Percentiles rank a stretch among this genome's conserved stretches.
These are phyloP conservation scores for Raphidocelis subcapitata DNA, from an alignment of 139 green algal genomes.

Conservation along the genomic window DNA sequence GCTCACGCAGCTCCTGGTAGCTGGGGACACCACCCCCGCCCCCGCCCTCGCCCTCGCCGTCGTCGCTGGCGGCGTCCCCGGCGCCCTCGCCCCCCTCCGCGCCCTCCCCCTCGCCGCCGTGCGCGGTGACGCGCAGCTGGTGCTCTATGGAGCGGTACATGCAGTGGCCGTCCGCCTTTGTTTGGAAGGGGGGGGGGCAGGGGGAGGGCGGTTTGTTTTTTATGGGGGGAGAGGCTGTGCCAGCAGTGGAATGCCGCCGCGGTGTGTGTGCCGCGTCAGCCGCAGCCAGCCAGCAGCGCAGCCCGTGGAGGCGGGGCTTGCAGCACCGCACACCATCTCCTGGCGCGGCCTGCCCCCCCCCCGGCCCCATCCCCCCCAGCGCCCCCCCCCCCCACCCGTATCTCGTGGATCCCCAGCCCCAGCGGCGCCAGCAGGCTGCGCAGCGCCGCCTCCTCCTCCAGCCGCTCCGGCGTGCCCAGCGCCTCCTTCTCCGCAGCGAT, in stretches of 20 bases:
- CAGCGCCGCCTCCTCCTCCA: conserved; percentile 68
- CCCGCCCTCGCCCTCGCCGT: neutral
- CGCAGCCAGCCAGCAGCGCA: too few species aligned
- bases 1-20: conserved; percentile 58
- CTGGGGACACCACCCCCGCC: conserved; percentile 11
- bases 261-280: too few species aligned
- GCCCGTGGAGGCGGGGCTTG: too few species aligned
- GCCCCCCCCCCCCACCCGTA: conserved; percentile 48
- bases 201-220: too few species aligned
- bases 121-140: conserved; percentile 57
- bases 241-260: too few species aligned
- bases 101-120: neutral
- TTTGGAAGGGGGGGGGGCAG: too few species aligned
- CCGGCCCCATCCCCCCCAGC: too few species aligned
- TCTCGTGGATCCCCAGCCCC: conserved; percentile 71
- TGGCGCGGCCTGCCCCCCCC: too few species aligned
- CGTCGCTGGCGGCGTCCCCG: neutral
- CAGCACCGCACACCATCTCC: too few species aligned
- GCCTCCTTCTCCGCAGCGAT: conserved; percentile 73
- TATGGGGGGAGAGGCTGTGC: too few species aligned
- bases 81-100: neutral
- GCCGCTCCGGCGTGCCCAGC: conserved; percentile 63
- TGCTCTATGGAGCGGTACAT: conserved; percentile 89
- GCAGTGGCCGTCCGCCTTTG: conserved; percentile 91
- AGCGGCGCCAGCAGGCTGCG: conserved; percentile 58